These are phyloP conservation scores for Lepidium didymum DNA, from an alignment of 345 rosid species.

Conservation along the genomic window DNA sequence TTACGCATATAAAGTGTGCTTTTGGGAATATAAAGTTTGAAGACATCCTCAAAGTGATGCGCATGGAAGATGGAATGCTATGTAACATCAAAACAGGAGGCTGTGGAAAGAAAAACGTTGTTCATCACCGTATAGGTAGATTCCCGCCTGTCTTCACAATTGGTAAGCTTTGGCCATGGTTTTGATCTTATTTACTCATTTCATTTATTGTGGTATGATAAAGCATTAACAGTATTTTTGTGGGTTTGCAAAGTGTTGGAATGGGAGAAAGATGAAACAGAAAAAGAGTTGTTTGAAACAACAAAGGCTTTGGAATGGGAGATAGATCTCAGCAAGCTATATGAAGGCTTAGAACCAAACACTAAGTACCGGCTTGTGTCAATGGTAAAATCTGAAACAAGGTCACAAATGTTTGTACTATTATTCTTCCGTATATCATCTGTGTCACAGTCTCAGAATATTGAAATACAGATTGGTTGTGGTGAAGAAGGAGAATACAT, in stretches of 20 bases:
- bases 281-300: background rate
- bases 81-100: background rate
- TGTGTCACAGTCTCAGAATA: background rate
- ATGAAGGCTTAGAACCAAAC: background rate
- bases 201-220: background rate
- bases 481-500: background rate
- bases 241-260: background rate
- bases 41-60: background rate
- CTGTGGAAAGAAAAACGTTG: background rate
- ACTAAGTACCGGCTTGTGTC: background rate
- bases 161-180: background rate
- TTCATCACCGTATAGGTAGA: background rate
- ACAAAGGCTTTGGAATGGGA: background rate
- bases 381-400: background rate
- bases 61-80: background rate
- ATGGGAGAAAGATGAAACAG: background rate
- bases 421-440: background rate
- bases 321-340: background rate
- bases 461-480: background rate
- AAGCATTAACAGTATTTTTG: background rate
- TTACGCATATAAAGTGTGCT: background rate
- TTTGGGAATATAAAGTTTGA: constrained; percentile 1
- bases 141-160: background rate
- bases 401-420: background rate
- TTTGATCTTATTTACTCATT: background rate